A percentile compares a stretch with the other conserved stretches of the same genome.
Evolutionary conservation across 2,329 filamentous ascomycete species (phyloP).

Genomic region (Fusarium tupiense): DNA sequence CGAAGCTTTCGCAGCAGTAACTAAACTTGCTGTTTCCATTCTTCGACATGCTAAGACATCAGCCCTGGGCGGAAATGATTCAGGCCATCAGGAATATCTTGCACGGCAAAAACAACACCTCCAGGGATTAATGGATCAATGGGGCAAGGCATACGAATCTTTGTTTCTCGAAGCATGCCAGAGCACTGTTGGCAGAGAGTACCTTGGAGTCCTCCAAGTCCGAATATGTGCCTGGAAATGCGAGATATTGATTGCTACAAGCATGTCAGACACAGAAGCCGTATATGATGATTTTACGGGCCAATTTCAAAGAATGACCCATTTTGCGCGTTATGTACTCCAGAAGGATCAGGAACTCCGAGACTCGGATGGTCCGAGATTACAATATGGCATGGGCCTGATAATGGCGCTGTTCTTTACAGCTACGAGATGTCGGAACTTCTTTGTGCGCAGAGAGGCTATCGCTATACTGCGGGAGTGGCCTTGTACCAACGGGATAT

Average conservation of each 20-base stretch:
- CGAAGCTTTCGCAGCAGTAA: neutral
- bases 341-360: neutral
- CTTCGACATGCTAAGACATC: neutral
- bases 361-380: neutral
- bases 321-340: neutral
- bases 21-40: neutral
- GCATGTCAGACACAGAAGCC: neutral
- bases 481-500: neutral
- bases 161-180: neutral
- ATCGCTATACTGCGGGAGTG: neutral
- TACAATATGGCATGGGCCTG: neutral
- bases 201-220: neutral
- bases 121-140: neutral
- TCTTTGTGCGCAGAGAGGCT: neutral
- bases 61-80: fast-evolving
- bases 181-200: neutral
- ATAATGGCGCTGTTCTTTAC: neutral
- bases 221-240: neutral
- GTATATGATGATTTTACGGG: neutral
- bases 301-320: neutral
- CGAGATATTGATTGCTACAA: neutral
- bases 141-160: neutral
- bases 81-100: neutral
- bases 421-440: neutral
- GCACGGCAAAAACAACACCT: neutral